Conservation (phyloP, 176 grass and related monocot genomes). For the Canna indica region DNA sequence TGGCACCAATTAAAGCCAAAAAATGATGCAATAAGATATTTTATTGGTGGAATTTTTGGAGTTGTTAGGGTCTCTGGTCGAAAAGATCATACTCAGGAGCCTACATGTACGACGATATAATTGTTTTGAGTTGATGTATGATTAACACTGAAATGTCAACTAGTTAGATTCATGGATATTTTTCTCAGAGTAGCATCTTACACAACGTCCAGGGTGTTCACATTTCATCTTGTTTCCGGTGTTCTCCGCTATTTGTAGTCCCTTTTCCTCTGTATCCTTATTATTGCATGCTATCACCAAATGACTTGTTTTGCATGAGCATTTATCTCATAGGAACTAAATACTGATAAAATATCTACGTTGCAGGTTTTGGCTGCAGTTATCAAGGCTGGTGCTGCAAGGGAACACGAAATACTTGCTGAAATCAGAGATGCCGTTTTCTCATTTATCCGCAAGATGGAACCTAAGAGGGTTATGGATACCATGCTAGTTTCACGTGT, state of each 20-base stretch:
- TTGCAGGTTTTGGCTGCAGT: slow-evolving; percentile 93
- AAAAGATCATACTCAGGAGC: background rate
- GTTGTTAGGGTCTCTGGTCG: background rate
- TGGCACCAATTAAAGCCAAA: background rate
- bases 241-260: background rate
- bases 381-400: slow-evolving; percentile 94
- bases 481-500: slow-evolving; percentile 98
- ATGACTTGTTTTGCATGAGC: background rate
- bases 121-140: too few relatives aligned
- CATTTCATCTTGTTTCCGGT: background rate
- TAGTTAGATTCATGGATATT: slow-evolving; percentile 1
- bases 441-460: slow-evolving; percentile 96
- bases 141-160: too few relatives aligned
- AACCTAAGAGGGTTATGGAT: slow-evolving; percentile 96
- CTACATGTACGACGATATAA: background rate
- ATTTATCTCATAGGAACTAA: background rate
- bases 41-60: background rate
- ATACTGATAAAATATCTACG: background rate
- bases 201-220: background rate
- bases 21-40: too few relatives aligned
- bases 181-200: background rate
- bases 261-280: too few relatives aligned
- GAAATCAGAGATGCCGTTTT: slow-evolving; percentile 96
- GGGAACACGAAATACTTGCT: slow-evolving; percentile 98
- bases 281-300: background rate